These are phyloP conservation scores for Dendrobium catenatum DNA, from an alignment of 106 monocot genomes.

Conservation along the genomic window DNA sequence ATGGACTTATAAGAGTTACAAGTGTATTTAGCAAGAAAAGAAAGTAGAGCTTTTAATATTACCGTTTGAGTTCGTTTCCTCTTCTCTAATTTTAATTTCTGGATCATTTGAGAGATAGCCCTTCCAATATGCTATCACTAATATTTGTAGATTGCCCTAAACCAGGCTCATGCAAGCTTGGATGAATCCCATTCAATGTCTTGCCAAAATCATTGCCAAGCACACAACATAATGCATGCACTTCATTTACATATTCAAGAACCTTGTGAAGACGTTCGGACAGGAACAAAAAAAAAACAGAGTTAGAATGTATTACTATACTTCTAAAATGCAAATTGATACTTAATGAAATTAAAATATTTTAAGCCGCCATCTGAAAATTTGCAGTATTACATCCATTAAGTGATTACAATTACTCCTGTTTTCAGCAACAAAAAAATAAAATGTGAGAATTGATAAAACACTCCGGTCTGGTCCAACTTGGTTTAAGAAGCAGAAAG, in stretches of 20 bases:
- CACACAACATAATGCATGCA: slow-evolving; percentile 64
- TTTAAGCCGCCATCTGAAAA: not conserved
- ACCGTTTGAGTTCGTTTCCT: slow-evolving; percentile 50
- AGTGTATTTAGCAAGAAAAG: not conserved
- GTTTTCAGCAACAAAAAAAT: not conserved
- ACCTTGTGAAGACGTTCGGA: slow-evolving; percentile 72
- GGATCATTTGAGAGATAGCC: slow-evolving; percentile 38
- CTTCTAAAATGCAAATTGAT: not conserved
- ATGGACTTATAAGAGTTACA: not conserved
- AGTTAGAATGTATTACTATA: not conserved
- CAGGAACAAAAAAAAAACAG: slow-evolving; percentile 32
- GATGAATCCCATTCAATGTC: slow-evolving; percentile 61
- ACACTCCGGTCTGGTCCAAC: not conserved
- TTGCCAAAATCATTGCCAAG: slow-evolving; percentile 71
- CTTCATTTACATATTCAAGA: slow-evolving; percentile 70
- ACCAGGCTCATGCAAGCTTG: slow-evolving; percentile 54
- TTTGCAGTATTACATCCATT: not conserved
- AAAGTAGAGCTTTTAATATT: slow-evolving; percentile 2
- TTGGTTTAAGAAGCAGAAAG: too few relatives aligned
- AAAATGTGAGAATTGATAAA: not conserved
- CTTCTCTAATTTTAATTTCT: slow-evolving; percentile 70
- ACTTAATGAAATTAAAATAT: not conserved
- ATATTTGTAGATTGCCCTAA: slow-evolving; percentile 55
- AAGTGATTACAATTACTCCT: not conserved
- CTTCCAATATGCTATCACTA: slow-evolving; percentile 67